A percentile compares a stretch with the other conserved stretches of the same genome.
These are phyloP conservation scores for Naganishia sp. DNA, from an alignment of 1,284 basidiomycete genomes.

Conservation along the genomic window DNA sequence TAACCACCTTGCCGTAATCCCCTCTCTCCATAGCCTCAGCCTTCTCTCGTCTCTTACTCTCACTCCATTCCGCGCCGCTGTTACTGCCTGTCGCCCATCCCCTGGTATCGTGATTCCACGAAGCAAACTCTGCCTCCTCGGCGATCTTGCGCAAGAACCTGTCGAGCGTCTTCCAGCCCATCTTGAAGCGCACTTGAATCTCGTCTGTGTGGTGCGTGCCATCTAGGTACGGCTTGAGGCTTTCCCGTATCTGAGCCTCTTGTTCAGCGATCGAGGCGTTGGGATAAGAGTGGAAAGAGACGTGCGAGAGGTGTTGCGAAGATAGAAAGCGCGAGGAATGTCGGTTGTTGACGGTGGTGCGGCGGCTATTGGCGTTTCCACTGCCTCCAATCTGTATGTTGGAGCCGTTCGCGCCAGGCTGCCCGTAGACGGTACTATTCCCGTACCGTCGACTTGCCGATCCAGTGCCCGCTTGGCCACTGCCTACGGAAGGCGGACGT, in stretches of 20 bases:
- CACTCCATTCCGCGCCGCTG: constrained; percentile 12
- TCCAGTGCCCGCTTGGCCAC: constrained; percentile 6
- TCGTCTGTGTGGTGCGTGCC: constrained; percentile 91
- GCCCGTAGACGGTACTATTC: background rate
- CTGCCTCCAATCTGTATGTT: constrained; percentile 1
- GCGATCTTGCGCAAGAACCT: constrained; percentile 70
- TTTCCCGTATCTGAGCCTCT: constrained; percentile 46
- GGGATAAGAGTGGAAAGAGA: constrained; percentile 20
- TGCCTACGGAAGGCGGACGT: constrained; percentile 9
- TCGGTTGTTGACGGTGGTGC: constrained; percentile 7
- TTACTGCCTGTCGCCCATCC: constrained; percentile 16
- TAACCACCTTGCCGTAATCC: constrained; percentile 33
- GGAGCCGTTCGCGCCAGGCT: background rate
- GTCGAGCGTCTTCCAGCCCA: constrained; percentile 79
- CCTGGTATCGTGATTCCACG: constrained; percentile 8
- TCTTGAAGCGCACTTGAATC: constrained; percentile 75
- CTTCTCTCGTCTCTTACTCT: constrained; percentile 18
- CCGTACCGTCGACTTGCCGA: background rate
- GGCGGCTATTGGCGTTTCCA: constrained; percentile 11
- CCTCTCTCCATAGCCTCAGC: constrained; percentile 25
- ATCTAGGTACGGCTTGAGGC: constrained; percentile 68
- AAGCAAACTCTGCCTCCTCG: constrained; percentile 44
- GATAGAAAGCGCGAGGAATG: constrained; percentile 14
- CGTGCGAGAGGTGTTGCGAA: constrained; percentile 19
- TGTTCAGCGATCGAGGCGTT: constrained; percentile 35